Base-by-base conservation (phyloP, 495 filamentous ascomycete species). In the Tuber microsphaerosporum region DNA sequence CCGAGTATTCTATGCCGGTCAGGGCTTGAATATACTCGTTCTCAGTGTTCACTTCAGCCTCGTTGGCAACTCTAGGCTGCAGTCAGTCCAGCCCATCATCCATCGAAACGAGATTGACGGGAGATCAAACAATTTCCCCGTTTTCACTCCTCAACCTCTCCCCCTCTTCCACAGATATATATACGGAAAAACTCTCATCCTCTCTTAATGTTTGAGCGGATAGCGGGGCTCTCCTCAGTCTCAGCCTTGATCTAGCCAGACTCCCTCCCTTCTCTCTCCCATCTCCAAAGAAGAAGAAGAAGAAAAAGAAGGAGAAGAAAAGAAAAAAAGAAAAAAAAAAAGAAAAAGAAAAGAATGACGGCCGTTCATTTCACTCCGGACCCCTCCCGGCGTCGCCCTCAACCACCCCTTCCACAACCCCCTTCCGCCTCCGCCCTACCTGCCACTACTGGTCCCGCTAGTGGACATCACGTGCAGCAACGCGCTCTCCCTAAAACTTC, bases 381-480 rank as follows among this genome's bases (percentile, higher is more conserved):
- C 68, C 76, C 70, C 70, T 61, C 72, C 75, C 45, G 69, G 45
- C 72, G 72, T 41, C 72, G 70, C 71, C 73, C 72, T 41, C 69
- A 73, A 46, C 69, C 45, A 70, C 75, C 69, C 41, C 77, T 77
- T 73, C 77, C 75, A 42, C 73, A 79, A 70, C 70, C 26, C 68
- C 70, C 69, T 72, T 61, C 74, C 44, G 69, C 77, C 44, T 65
- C 56, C 26, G 56, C 56, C 34, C 17, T 26, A 34, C 14, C 56
- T 8, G 5, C 56, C 1, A 1, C 56, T 65, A 26, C 34, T 37
- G 34, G 56, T 31, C 56, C 56, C 56, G 14, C 56, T 65, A 65
- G 56, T 34, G 48, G 48, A 69, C 70, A 61, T 73, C 76, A 79
- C 73, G 77, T 79, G 77, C 77, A 79, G 51, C 76, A 78, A 79